Evolutionary conservation across 495 filamentous ascomycete genomes (phyloP), one percentile per base, ranked within the genome.

Genomic region (Aspergillus nanangensis): DNA sequence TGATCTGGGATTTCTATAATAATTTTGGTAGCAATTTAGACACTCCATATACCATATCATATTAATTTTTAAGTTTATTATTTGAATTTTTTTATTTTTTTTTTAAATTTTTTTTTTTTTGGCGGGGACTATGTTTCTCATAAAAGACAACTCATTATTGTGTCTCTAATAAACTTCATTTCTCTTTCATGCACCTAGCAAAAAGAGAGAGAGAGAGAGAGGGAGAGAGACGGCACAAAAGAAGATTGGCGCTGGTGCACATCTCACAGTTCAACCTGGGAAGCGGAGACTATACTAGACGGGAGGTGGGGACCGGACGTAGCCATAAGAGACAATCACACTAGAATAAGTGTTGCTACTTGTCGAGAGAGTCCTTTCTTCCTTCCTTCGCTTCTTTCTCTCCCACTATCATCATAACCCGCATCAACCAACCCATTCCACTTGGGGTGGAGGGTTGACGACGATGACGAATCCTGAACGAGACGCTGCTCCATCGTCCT

Each of bases 251-350:
- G 34, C 46, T 33, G 38, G 51, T 51, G 49, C 42, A 47, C 43
- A 52, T 47, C 45, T 48, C 25, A 7, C 50, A 47, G 43, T 53
- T 50, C 49, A 34, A 32, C 25, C 45, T 37, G 32, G 25, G 33
- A 40, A 39, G 36, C 43, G 44, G 40, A 48, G 44, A 44, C 38
- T 34, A 10, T n/a, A 41, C 4, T 32, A 40, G 46, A 34, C 43
- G 46, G 52, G 20, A 48, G 55, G 50, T 51, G 55, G 50, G 44
- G n/a, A n/a, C n/a, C n/a, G n/a, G n/a, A n/a, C n/a, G n/a, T n/a
- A n/a, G n/a, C n/a, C n/a, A n/a, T n/a, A n/a, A n/a, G n/a, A n/a
- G n/a, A n/a, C n/a, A n/a, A n/a, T n/a, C n/a, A n/a, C n/a, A n/a
- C n/a, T n/a, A n/a, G n/a, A n/a, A n/a, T n/a, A n/a, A 48, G 43